A percentile compares a stretch with the other conserved stretches of the same genome.
phyloP scores from a whole-genome alignment of 805 yeast genomes.

The Lipomyces orientalis region DNA sequence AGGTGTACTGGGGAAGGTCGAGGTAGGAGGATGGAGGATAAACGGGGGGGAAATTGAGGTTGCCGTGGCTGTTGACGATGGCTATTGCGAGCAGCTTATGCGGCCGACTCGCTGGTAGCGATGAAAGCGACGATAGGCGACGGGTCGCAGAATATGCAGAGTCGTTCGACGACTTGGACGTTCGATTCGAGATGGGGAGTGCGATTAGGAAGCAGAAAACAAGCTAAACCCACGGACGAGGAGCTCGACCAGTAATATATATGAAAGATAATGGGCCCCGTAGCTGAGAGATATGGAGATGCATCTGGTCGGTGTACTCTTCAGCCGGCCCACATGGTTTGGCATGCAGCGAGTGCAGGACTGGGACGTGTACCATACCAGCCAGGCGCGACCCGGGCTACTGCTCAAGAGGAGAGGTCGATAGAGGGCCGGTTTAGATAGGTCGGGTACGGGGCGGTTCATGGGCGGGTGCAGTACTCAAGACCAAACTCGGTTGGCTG shows the following conservation, averaged over 20 bases:
- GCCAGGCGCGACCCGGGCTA: neutral
- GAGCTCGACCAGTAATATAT: neutral
- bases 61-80: neutral
- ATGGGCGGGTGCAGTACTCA: neutral
- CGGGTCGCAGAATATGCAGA: neutral
- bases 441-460: neutral
- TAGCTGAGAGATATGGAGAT: neutral
- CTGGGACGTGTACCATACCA: neutral
- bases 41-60: neutral
- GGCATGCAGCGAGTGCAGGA: neutral
- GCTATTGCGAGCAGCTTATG: neutral
- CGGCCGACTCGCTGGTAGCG: neutral
- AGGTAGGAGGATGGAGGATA: neutral
- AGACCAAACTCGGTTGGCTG: neutral
- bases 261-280: neutral
- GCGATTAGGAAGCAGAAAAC: neutral
- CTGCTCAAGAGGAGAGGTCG: neutral
- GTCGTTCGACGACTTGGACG: neutral
- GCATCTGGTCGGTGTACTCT: neutral
- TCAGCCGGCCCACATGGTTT: conserved; percentile 1
- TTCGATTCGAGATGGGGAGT: neutral
- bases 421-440: neutral
- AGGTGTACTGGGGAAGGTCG: neutral
- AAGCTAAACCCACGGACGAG: neutral
- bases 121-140: neutral